Evolutionary conservation across 1,139 yeast genomes (phyloP).

Genomic region (Candida glucosophila): DNA sequence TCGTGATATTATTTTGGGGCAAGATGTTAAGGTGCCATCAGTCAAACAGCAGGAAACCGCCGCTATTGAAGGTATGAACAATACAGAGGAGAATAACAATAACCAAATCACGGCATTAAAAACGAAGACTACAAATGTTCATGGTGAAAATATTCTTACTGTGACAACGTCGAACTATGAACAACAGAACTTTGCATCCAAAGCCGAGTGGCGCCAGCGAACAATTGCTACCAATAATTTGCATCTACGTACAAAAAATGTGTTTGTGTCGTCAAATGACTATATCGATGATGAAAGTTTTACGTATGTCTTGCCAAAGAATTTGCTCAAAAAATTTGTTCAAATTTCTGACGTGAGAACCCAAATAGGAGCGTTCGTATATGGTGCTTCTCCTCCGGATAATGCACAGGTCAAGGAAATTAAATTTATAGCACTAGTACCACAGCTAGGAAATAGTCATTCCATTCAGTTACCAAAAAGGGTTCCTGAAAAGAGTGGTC

Average conservation of each 20-base stretch:
- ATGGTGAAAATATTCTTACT: slow-evolving; percentile 92
- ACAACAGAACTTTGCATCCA: slow-evolving; percentile 73
- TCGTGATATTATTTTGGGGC: slow-evolving; percentile 89
- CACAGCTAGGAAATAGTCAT: slow-evolving; percentile 75
- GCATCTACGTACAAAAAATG: slow-evolving; percentile 66
- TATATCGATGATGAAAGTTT: slow-evolving; percentile 42
- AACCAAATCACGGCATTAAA: slow-evolving; percentile 67
- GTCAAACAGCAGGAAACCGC: slow-evolving; percentile 71
- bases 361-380: slow-evolving; percentile 76
- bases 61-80: slow-evolving; percentile 73
- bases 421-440: slow-evolving; percentile 67
- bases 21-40: slow-evolving; percentile 87
- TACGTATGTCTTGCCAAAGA: slow-evolving; percentile 77
- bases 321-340: slow-evolving; percentile 67
- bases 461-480: slow-evolving; percentile 53
- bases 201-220: slow-evolving; percentile 85
- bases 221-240: slow-evolving; percentile 75
- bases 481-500: slow-evolving; percentile 31
- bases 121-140: slow-evolving; percentile 80
- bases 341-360: slow-evolving; percentile 75
- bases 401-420: slow-evolving; percentile 72
- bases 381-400: slow-evolving; percentile 68
- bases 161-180: slow-evolving; percentile 90
- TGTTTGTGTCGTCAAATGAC: slow-evolving; percentile 54
- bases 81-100: slow-evolving; percentile 19